phyloP scores from a whole-genome alignment of 345 rosid species.

The Leavenworthia alabamica region DNA sequence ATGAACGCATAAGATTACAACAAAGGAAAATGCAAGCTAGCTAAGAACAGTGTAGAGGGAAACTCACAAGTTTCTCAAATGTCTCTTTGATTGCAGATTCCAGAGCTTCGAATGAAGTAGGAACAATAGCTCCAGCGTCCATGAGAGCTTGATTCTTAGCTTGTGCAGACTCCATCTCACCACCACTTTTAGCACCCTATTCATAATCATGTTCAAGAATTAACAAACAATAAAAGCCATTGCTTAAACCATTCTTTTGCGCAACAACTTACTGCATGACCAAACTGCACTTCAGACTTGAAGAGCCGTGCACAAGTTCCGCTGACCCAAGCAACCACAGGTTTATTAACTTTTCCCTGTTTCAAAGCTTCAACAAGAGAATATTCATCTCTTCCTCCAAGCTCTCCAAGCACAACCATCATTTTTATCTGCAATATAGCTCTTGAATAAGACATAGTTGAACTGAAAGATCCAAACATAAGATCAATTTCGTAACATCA shows the following conservation, averaged over 20 bases:
- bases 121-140: slow-evolving; percentile 92
- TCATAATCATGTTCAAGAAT: slow-evolving; percentile 12
- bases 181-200: slow-evolving; percentile 99
- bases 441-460: not conserved
- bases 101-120: slow-evolving; percentile 84
- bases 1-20: slow-evolving; percentile 1
- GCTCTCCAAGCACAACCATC: slow-evolving; percentile 97
- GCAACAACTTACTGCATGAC: slow-evolving; percentile 88
- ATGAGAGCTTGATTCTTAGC: slow-evolving; percentile 93
- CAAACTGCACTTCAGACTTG: slow-evolving; percentile 97
- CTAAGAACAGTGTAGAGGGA: not conserved
- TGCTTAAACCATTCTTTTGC: not conserved
- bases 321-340: slow-evolving; percentile 99
- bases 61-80: slow-evolving; percentile 76
- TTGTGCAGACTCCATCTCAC: slow-evolving; percentile 98
- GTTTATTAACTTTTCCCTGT: slow-evolving; percentile 87
- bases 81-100: slow-evolving; percentile 78
- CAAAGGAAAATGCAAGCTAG: slow-evolving; percentile 1
- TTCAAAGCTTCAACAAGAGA: slow-evolving; percentile 95
- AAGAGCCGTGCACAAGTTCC: slow-evolving; percentile 97
- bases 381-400: slow-evolving; percentile 95
- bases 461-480: not conserved
- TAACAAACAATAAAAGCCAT: not conserved
- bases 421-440: slow-evolving; percentile 59
- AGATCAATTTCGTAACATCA: not conserved